Evolutionary conservation across 2,329 filamentous ascomycete species (phyloP).

Genomic region (Bipolaris cookei): DNA sequence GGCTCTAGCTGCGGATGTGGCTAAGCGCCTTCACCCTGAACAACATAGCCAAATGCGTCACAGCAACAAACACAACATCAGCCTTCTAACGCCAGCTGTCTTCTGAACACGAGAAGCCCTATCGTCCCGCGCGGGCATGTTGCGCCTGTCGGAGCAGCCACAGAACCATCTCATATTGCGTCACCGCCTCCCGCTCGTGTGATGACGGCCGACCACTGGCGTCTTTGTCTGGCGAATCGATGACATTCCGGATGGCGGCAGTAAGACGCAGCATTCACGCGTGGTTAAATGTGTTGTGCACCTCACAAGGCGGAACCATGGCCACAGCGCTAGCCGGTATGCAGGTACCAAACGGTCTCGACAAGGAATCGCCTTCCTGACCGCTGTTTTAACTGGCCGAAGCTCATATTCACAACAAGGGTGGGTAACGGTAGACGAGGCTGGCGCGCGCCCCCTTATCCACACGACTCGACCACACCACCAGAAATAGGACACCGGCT

Average conservation of each 20-base stretch:
- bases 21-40: constrained; percentile 13
- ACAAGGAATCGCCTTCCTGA: constrained; percentile 12
- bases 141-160: neutral
- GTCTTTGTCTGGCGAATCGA: neutral
- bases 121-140: neutral
- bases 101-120: neutral
- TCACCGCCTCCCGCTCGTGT: constrained; percentile 6
- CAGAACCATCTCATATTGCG: constrained; percentile 1
- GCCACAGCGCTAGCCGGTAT: constrained; percentile 21
- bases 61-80: constrained; percentile 13
- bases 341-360: constrained; percentile 33
- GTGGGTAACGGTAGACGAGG: constrained; percentile 15
- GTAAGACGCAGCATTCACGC: constrained; percentile 19
- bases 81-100: constrained; percentile 8
- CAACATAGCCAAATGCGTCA: constrained; percentile 18
- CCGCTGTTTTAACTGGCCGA: constrained; percentile 25
- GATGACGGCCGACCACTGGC: neutral
- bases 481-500: constrained; percentile 12
- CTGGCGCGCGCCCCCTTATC: constrained; percentile 20
- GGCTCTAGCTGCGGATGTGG: constrained; percentile 4
- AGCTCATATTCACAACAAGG: constrained; percentile 22
- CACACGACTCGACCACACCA: constrained; percentile 16
- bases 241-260: constrained; percentile 15
- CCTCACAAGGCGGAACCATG: constrained; percentile 25
- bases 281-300: constrained; percentile 28